phyloP scores from a whole-genome alignment of 768 basidiomycete genomes.

The Hygrocybe punicea region DNA sequence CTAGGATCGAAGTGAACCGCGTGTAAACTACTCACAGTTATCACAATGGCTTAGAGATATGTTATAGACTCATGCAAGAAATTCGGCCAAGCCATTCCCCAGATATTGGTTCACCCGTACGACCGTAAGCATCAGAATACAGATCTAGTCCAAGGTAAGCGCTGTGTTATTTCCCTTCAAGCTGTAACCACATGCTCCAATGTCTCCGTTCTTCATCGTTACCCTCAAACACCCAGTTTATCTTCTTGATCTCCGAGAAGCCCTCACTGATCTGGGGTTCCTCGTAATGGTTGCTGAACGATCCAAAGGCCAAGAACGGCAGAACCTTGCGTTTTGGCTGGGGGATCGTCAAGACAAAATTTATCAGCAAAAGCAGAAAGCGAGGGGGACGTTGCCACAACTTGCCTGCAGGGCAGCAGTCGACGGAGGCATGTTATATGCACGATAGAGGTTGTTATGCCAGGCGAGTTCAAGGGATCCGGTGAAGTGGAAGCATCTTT shows the following conservation, averaged over 20 bases:
- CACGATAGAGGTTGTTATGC: slow-evolving; percentile 92
- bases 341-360: background rate
- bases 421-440: slow-evolving; percentile 55
- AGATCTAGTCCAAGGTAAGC: too few relatives aligned
- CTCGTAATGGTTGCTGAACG: slow-evolving; percentile 61
- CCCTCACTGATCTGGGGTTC: slow-evolving; percentile 69
- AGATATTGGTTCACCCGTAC: too few relatives aligned
- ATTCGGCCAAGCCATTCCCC: too few relatives aligned
- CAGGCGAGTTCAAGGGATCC: slow-evolving; percentile 78
- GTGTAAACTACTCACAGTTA: too few relatives aligned
- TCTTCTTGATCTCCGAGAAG: slow-evolving; percentile 66
- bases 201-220: slow-evolving; percentile 60
- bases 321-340: slow-evolving; percentile 52
- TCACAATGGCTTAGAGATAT: too few relatives aligned
- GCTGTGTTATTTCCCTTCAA: slow-evolving; percentile 57
- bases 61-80: too few relatives aligned
- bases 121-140: too few relatives aligned
- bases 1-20: too few relatives aligned
- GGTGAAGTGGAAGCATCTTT: slow-evolving; percentile 71
- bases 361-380: slow-evolving; percentile 1
- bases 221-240: slow-evolving; percentile 82
- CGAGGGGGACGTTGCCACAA: slow-evolving; percentile 4
- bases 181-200: slow-evolving; percentile 87
- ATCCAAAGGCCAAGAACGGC: slow-evolving; percentile 57
- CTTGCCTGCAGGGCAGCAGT: slow-evolving; percentile 43